These are phyloP conservation scores for Fusarium buharicum DNA, from an alignment of 2,329 filamentous ascomycete genomes.

Conservation along the genomic window DNA sequence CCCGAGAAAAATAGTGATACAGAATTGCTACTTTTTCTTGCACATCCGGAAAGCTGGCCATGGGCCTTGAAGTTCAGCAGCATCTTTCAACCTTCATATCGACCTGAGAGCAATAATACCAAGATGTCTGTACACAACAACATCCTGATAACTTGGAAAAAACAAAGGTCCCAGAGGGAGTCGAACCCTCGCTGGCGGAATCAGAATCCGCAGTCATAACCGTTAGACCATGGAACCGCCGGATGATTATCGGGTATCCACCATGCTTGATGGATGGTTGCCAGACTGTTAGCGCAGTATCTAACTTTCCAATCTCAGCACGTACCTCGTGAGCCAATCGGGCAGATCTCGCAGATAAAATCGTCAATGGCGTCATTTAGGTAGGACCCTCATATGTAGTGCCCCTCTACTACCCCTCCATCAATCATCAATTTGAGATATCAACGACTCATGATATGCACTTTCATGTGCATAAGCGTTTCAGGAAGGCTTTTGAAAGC, in stretches of 20 bases:
- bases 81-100: too few species aligned
- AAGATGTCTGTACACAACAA: too few species aligned
- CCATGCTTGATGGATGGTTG: too few species aligned
- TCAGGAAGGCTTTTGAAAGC: background rate
- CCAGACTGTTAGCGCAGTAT: too few species aligned
- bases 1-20: too few species aligned
- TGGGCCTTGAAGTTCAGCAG: too few species aligned
- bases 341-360: conserved; percentile 15
- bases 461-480: background rate
- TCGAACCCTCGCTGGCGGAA: background rate
- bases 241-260: too few species aligned
- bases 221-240: background rate
- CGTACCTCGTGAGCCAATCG: conserved; percentile 1
- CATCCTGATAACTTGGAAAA: background rate
- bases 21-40: background rate
- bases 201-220: background rate
- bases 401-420: conserved; percentile 9
- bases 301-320: too few species aligned
- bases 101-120: too few species aligned
- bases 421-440: conserved; percentile 1
- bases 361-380: conserved; percentile 35
- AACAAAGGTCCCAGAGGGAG: background rate
- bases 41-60: too few species aligned
- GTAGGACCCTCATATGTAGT: conserved; percentile 14
- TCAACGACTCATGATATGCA: conserved; percentile 27